Evolutionary conservation across 2,329 filamentous ascomycete species (phyloP), one percentile per base, ranked within the genome.

Genomic region (Albifimbria verrucaria): DNA sequence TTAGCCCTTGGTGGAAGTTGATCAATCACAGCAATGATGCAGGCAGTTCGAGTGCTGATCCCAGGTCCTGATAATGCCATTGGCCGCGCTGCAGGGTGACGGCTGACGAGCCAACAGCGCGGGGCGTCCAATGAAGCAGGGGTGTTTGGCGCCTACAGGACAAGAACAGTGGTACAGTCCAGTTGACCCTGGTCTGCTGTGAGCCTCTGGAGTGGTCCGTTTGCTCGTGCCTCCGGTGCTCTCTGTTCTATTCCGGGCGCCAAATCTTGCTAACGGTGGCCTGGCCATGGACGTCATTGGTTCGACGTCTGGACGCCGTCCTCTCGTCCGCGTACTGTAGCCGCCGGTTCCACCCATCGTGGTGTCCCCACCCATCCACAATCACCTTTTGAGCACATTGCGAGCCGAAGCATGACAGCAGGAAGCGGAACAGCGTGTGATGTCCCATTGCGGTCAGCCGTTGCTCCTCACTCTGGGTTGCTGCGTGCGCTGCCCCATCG

Each of bases 21-120:
- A 39, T 39, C 32, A 39, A 39, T 39, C 32, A 39, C 32, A 39
- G 12, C 32, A 12, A 15, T n/a, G 32, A 39, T 12, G 32, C 15
- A 39, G 32, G 32, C 32, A 39, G 32, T n/a, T n/a, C 32, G 32
- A 5, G 18, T n/a, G 32, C 32, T n/a, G 32, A 39, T 39, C 32
- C 32, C 12, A 15, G 32, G 32, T n/a, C 32, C 32, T 39, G 32
- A n/a, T n/a, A 12, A n/a, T 39, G 11, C 32, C 45, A 64, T 64
- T 64, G 62, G 62, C 36, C 28, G 45, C 41, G 25, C 62, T 60
- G 57, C 59, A 60, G 55, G 39, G 62, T 61, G 62, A 63, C 52
- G 62, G 48, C 39, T 22, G 52, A 45, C 24, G 32, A 39, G 32
- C 42, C 50, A 54, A 53, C 55, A 51, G 55, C 51, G 56, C 45